Conservation (phyloP, 2,329 filamentous ascomycete species). For the Atkinsonella texensis region DNA sequence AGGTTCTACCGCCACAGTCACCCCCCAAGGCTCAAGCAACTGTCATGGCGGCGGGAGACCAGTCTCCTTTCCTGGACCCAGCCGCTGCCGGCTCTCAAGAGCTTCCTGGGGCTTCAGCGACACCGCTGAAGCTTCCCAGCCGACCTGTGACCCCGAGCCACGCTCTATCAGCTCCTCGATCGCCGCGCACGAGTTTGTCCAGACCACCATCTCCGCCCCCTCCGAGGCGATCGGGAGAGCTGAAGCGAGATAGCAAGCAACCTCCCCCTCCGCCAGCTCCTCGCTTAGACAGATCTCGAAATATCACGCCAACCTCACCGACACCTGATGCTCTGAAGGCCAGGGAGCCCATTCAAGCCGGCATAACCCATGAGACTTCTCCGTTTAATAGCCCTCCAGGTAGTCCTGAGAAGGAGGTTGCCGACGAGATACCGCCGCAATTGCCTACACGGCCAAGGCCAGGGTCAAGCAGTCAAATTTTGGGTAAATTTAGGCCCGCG, state of each 20-base stretch:
- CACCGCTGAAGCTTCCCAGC: constrained; percentile 41
- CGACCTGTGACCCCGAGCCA: constrained; percentile 41
- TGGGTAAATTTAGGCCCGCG: constrained; percentile 12
- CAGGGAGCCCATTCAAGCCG: constrained; percentile 8
- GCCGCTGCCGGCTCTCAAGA: constrained; percentile 29
- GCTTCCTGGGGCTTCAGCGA: constrained; percentile 30
- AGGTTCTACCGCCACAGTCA: constrained; percentile 57
- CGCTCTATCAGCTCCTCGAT: constrained; percentile 22
- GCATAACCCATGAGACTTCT: constrained; percentile 39
- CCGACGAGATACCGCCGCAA: constrained; percentile 36
- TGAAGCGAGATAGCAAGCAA: constrained; percentile 33
- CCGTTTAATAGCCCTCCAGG: constrained; percentile 81
- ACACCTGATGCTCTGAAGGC: constrained; percentile 8
- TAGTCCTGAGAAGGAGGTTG: constrained; percentile 44
- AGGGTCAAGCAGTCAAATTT: constrained; percentile 11
- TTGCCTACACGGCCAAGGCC: constrained; percentile 41
- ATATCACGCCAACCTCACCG: constrained; percentile 16
- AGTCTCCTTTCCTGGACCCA: constrained; percentile 34
- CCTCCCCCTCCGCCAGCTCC: constrained; percentile 63
- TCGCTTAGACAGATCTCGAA: constrained; percentile 55
- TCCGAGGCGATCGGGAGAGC: constrained; percentile 48
- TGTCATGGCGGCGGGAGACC: constrained; percentile 25
- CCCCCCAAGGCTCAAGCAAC: constrained; percentile 41
- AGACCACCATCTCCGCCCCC: constrained; percentile 52
- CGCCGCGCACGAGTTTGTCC: constrained; percentile 34